These are phyloP conservation scores for Didymella pinodella DNA, from an alignment of 2,329 filamentous ascomycete species.

Conservation along the genomic window DNA sequence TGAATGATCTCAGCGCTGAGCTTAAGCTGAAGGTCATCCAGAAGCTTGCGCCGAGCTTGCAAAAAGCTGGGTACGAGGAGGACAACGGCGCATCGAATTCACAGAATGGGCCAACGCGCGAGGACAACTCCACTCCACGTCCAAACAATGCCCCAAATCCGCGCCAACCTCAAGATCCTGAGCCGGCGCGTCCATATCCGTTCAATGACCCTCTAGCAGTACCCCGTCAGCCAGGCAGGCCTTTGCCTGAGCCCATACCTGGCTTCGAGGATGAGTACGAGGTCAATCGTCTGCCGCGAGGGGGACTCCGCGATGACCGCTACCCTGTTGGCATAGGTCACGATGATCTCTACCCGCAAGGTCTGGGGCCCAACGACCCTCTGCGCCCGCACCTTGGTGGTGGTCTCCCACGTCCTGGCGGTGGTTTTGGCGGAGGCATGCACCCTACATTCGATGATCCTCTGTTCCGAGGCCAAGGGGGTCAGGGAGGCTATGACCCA, in stretches of 20 bases:
- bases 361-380: constrained; percentile 85
- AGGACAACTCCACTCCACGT: constrained; percentile 25
- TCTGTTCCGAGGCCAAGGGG: constrained; percentile 71
- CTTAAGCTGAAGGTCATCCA: constrained; percentile 85
- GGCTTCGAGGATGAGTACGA: constrained; percentile 95
- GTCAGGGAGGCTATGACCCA: constrained; percentile 65
- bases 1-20: constrained; percentile 72
- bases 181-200: constrained; percentile 72
- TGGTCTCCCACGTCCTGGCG: constrained; percentile 63
- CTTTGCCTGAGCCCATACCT: constrained; percentile 81
- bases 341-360: constrained; percentile 85
- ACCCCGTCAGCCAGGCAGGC: constrained; percentile 62
- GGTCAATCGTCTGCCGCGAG: constrained; percentile 72
- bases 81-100: constrained; percentile 40
- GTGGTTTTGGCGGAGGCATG: constrained; percentile 81
- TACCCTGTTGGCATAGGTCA: constrained; percentile 78
- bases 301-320: constrained; percentile 56
- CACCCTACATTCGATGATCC: constrained; percentile 95
- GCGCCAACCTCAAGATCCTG: constrained; percentile 59
- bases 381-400: constrained; percentile 72
- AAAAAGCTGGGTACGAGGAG: constrained; percentile 77
- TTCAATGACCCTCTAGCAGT: constrained; percentile 73
- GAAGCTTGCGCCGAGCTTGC: constrained; percentile 77
- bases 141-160: constrained; percentile 47
- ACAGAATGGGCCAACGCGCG: constrained; percentile 52